A percentile compares a stretch with the other conserved stretches of the same genome.
Evolutionary conservation across 1,139 yeast genomes (phyloP).

Genomic region (Candida sp.): DNA sequence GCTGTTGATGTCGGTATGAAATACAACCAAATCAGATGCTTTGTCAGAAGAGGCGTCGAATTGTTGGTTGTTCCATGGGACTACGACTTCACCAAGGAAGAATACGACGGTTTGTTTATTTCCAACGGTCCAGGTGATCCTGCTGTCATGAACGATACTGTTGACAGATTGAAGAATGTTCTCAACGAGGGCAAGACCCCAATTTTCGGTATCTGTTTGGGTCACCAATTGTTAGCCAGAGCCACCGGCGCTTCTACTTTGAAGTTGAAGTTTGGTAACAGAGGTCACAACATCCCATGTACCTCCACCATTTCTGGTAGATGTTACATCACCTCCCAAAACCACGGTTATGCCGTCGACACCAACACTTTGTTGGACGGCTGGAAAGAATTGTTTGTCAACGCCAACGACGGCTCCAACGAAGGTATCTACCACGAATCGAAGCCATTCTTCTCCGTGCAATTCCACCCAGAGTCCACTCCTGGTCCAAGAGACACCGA

Average conservation of each 20-base stretch:
- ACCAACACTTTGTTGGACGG: conserved; percentile 70
- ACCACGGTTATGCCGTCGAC: conserved; percentile 99
- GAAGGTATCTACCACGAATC: conserved; percentile 96
- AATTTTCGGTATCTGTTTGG: conserved; percentile 97
- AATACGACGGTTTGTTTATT: conserved; percentile 93
- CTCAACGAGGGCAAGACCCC: conserved; percentile 72
- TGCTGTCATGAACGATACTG: conserved; percentile 73
- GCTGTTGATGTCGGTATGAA: conserved; percentile 99
- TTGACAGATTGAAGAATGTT: conserved; percentile 59
- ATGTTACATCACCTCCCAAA: conserved; percentile 98
- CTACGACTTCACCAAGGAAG: conserved; percentile 76
- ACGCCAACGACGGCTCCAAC: conserved; percentile 97
- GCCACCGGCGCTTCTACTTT: conserved; percentile 94
- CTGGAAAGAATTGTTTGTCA: conserved; percentile 95
- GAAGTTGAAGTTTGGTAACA: conserved; percentile 97
- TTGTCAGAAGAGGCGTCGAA: conserved; percentile 96
- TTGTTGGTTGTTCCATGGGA: conserved; percentile 97
- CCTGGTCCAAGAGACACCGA: conserved; percentile 99
- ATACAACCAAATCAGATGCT: conserved; percentile 96
- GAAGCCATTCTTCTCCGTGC: conserved; percentile 96
- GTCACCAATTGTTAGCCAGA: conserved; percentile 97
- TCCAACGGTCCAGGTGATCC: conserved; percentile 99
- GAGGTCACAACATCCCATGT: conserved; percentile 99
- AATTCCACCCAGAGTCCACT: conserved; percentile 99
- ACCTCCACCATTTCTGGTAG: conserved; percentile 92